Evolutionary conservation across 73 alveolate species (phyloP), one percentile per base, ranked within the genome.

Genomic region (Blepharisma stoltei): DNA sequence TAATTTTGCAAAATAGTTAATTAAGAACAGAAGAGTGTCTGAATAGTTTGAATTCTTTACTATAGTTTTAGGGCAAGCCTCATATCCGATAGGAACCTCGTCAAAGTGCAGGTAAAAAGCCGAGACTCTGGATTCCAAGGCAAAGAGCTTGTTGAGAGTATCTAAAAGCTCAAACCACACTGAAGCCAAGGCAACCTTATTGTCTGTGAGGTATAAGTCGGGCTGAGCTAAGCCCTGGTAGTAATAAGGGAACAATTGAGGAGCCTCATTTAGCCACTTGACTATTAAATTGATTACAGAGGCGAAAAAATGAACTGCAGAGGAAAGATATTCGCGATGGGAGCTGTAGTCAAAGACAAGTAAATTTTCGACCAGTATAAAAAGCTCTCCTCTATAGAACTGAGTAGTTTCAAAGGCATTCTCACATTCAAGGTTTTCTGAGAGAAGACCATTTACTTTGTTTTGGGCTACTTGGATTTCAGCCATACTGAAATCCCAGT

Each of bases 151-250:
- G 60, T 70, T 87, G 70, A 87, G 67, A 21, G 81, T 83, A 47
- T 87, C 94, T 70, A 78, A 54, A 21, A 87, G 52, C 55, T 87
- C 94, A 54, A 50, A 71, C 70, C 77, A 76, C 47, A 78, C 76
- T 11, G 9, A 21, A 5, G 87, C 78, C 23, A 78, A 46, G n/a
- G 94, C 94, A 0, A 82, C 54, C 41, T 83, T 87, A 60, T 78
- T 86, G 49, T 87, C 94, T 21, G 77, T 77, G 68, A 87, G 90
- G 70, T 45, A 87, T 49, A 87, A 81, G 71, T 87, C 90, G 55
- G 94, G 73, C 54, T 83, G 76, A 38, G 69, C 83, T 55, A 49
- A 69, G 11, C 69, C 70, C 48, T 87, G 76, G n/a, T 47, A 54
- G 44, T 80, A 65, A 70, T 70, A 80, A 41, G 73, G 81, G 46